Evolutionary conservation across 768 basidiomycete species (phyloP).

Genomic region (Mycena pura): DNA sequence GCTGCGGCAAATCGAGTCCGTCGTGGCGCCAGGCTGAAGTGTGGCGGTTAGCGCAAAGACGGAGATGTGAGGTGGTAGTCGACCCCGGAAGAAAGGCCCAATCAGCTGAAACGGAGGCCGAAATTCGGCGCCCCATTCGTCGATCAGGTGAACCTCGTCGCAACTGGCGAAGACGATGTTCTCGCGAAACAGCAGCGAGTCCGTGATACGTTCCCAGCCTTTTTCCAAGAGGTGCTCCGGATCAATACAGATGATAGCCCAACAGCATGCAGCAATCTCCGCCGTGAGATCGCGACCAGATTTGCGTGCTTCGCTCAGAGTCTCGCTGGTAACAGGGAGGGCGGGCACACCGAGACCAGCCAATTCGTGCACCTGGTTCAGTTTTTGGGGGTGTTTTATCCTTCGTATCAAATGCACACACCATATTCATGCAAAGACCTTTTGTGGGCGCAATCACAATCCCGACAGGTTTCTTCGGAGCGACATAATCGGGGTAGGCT

Average conservation of each 20-base stretch:
- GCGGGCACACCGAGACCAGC: not conserved
- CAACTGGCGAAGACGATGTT: conserved; percentile 5
- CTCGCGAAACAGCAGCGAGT: not conserved
- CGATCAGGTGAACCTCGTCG: conserved; percentile 14
- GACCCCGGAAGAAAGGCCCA: conserved; percentile 4
- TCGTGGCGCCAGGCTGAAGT: not conserved
- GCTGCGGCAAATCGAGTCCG: not conserved
- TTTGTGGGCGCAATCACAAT: not conserved
- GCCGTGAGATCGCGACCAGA: not conserved
- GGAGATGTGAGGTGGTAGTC: not conserved
- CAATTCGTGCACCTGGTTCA: not conserved
- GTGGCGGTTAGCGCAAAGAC: conserved; percentile 12
- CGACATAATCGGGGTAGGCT: not conserved
- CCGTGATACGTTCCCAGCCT: conserved; percentile 4
- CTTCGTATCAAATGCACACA: not conserved
- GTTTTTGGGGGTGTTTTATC: not conserved
- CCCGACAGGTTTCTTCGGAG: not conserved
- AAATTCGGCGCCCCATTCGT: conserved; percentile 18
- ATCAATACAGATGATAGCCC: conserved; percentile 1
- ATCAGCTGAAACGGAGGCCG: conserved; percentile 1
- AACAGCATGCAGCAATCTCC: not conserved
- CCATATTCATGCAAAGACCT: not conserved
- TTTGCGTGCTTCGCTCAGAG: conserved; percentile 15
- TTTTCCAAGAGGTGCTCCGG: conserved; percentile 8
- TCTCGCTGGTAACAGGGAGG: conserved; percentile 1